These are phyloP conservation scores for Alectoria sarmentosa DNA, from an alignment of 495 filamentous ascomycete species.

Conservation along the genomic window DNA sequence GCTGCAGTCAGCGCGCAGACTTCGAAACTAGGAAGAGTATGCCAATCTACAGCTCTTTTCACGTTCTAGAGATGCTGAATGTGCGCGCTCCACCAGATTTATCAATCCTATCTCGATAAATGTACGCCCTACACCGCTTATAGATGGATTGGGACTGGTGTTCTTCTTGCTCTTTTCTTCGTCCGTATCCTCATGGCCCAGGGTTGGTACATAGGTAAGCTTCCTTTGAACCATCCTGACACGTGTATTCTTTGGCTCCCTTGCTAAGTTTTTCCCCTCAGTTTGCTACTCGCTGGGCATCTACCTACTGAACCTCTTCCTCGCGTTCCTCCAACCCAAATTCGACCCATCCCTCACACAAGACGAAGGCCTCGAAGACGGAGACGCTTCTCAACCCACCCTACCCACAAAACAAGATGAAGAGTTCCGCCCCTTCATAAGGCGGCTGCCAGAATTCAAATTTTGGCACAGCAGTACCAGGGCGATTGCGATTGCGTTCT, in stretches of 20 bases:
- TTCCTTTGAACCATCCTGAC: background rate
- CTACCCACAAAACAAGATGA: slow-evolving; percentile 93
- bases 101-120: slow-evolving; percentile 90
- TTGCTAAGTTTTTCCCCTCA: slow-evolving; percentile 31
- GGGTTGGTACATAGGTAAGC: slow-evolving; percentile 97
- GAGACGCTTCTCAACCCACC: slow-evolving; percentile 52
- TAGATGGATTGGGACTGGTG: slow-evolving; percentile 77
- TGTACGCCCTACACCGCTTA: slow-evolving; percentile 81
- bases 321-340: slow-evolving; percentile 96
- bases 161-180: slow-evolving; percentile 72
- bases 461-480: slow-evolving; percentile 96
- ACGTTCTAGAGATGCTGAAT: slow-evolving; percentile 5
- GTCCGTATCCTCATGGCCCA: slow-evolving; percentile 82
- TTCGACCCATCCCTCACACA: slow-evolving; percentile 96
- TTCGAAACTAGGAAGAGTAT: slow-evolving; percentile 59
- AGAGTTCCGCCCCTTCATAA: slow-evolving; percentile 95
- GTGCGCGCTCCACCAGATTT: slow-evolving; percentile 53
- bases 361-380: slow-evolving; percentile 95
- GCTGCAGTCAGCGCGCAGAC: slow-evolving; percentile 80
- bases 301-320: slow-evolving; percentile 98
- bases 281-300: slow-evolving; percentile 97
- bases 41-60: slow-evolving; percentile 30
- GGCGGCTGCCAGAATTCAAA: slow-evolving; percentile 96
- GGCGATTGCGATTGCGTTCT: slow-evolving; percentile 74
- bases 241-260: background rate